These are phyloP conservation scores for Liquidambar formosana DNA, from an alignment of 164 flowering plant genomes.

Conservation along the genomic window DNA sequence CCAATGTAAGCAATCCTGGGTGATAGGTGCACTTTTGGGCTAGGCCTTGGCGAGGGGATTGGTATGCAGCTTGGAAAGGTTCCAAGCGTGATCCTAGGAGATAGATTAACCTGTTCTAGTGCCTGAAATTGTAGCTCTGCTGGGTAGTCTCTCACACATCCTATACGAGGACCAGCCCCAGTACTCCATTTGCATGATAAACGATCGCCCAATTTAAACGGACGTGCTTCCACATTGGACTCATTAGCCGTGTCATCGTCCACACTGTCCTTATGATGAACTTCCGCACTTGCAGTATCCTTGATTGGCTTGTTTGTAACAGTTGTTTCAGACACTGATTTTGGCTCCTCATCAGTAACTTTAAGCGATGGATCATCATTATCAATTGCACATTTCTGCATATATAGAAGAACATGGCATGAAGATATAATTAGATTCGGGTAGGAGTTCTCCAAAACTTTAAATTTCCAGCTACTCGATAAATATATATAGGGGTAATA, in stretches of 20 bases:
- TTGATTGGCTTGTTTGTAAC: background rate
- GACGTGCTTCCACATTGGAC: too few species aligned
- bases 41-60: slow-evolving; percentile 38
- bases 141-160: slow-evolving; percentile 39
- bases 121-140: slow-evolving; percentile 25
- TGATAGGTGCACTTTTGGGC: slow-evolving; percentile 23
- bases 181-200: slow-evolving; percentile 36
- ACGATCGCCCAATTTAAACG: slow-evolving; percentile 5
- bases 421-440: too few species aligned
- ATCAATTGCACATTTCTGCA: slow-evolving; percentile 40
- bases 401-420: background rate
- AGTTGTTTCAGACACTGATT: background rate
- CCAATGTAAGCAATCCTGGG: slow-evolving; percentile 22
- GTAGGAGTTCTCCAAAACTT: too few species aligned
- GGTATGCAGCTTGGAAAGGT: background rate
- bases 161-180: slow-evolving; percentile 35
- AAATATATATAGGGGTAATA: too few species aligned
- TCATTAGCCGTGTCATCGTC: background rate
- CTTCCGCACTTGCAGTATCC: too few species aligned
- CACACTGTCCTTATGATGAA: too few species aligned
- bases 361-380: slow-evolving; percentile 27
- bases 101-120: slow-evolving; percentile 30
- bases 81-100: slow-evolving; percentile 18
- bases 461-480: too few species aligned
- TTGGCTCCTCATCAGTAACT: background rate